Conservation (phyloP, 2,329 filamentous ascomycete species). For the Pseudocercospora pini-densiflorae region DNA sequence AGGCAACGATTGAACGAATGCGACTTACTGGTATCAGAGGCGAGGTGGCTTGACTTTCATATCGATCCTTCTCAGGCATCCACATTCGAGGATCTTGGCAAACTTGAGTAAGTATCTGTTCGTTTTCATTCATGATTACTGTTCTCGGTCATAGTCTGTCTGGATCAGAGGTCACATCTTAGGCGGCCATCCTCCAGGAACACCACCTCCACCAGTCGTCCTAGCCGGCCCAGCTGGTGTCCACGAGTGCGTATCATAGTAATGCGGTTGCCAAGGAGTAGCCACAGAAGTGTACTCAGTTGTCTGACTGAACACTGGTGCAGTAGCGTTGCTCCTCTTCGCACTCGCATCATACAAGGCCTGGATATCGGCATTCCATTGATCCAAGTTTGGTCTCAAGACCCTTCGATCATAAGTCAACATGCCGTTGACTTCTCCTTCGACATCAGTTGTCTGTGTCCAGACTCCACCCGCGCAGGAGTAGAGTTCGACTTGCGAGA, state of each 20-base stretch:
- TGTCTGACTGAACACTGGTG: conserved; percentile 14
- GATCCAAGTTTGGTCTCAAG: conserved; percentile 52
- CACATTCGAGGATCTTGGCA: not conserved
- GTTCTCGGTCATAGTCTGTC: not conserved
- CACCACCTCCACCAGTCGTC: conserved; percentile 22
- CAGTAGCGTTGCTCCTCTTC: conserved; percentile 26
- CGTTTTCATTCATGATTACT: not conserved
- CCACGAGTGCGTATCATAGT: conserved; percentile 21
- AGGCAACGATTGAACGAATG: not conserved
- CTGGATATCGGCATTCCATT: conserved; percentile 66
- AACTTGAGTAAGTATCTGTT: not conserved
- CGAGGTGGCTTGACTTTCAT: not conserved
- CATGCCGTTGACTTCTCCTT: conserved; percentile 74
- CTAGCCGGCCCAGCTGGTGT: conserved; percentile 23
- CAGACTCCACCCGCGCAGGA: conserved; percentile 71
- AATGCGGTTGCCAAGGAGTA: conserved; percentile 22
- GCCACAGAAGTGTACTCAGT: conserved; percentile 1
- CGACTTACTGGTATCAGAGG: not conserved
- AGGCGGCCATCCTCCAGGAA: conserved; percentile 20
- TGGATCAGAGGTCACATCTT: not conserved
- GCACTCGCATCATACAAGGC: conserved; percentile 61
- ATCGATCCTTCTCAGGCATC: not conserved
- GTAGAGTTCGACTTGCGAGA: conserved; percentile 57
- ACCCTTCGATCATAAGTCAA: conserved; percentile 66
- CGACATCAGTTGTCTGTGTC: conserved; percentile 76